phyloP scores from a whole-genome alignment of 1,284 basidiomycete genomes.

The Puccinia triticina region DNA sequence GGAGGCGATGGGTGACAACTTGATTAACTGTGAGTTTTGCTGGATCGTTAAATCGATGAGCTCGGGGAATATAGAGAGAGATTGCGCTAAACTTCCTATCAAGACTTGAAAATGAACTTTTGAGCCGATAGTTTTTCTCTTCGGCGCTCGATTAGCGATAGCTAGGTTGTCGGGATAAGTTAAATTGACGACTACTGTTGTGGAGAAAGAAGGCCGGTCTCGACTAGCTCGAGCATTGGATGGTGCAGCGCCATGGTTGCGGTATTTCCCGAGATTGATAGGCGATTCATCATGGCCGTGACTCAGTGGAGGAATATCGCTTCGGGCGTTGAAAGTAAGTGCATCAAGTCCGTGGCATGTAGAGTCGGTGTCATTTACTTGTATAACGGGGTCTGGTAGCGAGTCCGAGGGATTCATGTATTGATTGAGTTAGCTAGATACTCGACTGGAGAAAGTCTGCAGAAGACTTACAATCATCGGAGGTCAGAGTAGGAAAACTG shows the following conservation, averaged over 20 bases:
- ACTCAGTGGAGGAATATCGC: neutral
- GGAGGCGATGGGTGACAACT: conserved; percentile 4
- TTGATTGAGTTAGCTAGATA: neutral
- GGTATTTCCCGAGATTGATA: neutral
- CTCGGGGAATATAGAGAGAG: neutral
- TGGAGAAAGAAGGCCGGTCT: neutral
- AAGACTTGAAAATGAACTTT: conserved; percentile 6
- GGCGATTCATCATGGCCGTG: neutral
- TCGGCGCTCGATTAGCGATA: neutral
- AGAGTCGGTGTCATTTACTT: neutral
- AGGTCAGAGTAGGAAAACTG: neutral
- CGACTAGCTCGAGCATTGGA: neutral
- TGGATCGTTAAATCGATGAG: neutral
- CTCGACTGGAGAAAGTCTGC: neutral
- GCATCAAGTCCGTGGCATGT: neutral
- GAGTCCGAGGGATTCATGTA: neutral
- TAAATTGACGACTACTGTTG: neutral
- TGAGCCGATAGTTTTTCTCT: neutral
- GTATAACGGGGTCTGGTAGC: neutral
- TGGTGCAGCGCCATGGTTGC: neutral
- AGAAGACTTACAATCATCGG: neutral
- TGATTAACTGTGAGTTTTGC: neutral
- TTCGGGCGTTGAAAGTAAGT: neutral
- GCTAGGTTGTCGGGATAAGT: neutral
- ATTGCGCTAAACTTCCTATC: neutral